Percentiles rank a stretch among this genome's conserved stretches.
Evolutionary conservation across 352 stramenopile species (phyloP).

Genomic region (Phytophthora parvispora): DNA sequence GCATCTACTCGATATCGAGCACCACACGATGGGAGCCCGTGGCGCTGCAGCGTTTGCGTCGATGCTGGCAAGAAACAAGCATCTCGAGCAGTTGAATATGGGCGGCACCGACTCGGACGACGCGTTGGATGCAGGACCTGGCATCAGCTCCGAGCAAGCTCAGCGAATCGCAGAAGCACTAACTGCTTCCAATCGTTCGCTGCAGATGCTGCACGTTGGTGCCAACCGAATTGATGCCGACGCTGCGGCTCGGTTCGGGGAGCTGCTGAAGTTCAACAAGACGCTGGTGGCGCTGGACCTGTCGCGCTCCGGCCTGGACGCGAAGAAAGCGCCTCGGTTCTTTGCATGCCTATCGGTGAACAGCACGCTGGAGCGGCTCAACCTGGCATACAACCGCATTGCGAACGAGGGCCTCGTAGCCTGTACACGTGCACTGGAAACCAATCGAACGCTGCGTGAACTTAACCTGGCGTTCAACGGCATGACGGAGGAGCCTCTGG

Average conservation of each 20-base stretch:
- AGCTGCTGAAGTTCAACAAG: slow-evolving; percentile 63
- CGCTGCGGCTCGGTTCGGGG: slow-evolving; percentile 60
- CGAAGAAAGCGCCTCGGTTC: slow-evolving; percentile 65
- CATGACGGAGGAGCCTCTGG: slow-evolving; percentile 81
- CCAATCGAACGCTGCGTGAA: slow-evolving; percentile 65
- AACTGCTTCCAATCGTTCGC: slow-evolving; percentile 51
- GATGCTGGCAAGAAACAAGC: slow-evolving; percentile 70
- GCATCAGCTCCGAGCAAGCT: slow-evolving; percentile 64
- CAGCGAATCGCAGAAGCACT: slow-evolving; percentile 55
- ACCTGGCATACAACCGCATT: slow-evolving; percentile 76
- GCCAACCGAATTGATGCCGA: slow-evolving; percentile 74
- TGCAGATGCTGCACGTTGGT: slow-evolving; percentile 62
- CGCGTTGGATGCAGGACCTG: slow-evolving; percentile 45
- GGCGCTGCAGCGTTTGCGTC: slow-evolving; percentile 67
- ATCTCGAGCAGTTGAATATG: slow-evolving; percentile 71
- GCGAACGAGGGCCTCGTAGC: slow-evolving; percentile 77
- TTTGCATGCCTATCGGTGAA: slow-evolving; percentile 81
- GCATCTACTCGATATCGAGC: slow-evolving; percentile 73
- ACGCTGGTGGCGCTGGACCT: slow-evolving; percentile 70
- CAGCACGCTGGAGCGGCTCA: slow-evolving; percentile 54
- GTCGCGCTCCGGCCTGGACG: slow-evolving; percentile 65
- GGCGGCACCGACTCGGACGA: slow-evolving; percentile 67
- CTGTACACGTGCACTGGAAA: slow-evolving; percentile 65
- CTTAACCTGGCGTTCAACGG: slow-evolving; percentile 80
- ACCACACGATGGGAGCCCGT: slow-evolving; percentile 71